Evolutionary conservation across 2,329 filamentous ascomycete species (phyloP).

Genomic region (Colletotrichum sp.): DNA sequence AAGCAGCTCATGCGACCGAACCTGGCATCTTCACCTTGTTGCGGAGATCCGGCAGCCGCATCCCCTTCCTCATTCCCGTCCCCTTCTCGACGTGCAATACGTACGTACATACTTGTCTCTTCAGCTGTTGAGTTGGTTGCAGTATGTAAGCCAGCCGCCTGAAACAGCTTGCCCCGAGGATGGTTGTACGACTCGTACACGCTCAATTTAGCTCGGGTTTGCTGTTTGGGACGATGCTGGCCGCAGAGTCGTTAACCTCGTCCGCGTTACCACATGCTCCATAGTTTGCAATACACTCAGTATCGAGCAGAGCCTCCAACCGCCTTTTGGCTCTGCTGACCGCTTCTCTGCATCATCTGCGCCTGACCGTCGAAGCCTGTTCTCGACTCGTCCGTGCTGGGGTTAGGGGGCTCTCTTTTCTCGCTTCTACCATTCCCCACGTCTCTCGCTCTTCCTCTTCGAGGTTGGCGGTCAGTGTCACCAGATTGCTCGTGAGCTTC

Average conservation of each 20-base stretch:
- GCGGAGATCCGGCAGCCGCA: not conserved
- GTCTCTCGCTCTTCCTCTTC: not conserved
- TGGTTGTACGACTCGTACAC: conserved; percentile 5
- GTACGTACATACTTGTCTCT: not conserved
- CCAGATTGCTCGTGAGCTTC: conserved; percentile 4
- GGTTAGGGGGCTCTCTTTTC: not conserved
- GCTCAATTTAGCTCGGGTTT: conserved; percentile 3
- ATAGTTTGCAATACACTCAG: not conserved
- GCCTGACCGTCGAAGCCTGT: not conserved
- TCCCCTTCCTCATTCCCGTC: not conserved
- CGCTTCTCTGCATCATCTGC: conserved; percentile 3
- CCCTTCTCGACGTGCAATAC: not conserved
- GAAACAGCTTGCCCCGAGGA: conserved; percentile 9
- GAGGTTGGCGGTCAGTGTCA: not conserved
- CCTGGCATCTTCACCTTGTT: not conserved
- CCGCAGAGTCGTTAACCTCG: not conserved
- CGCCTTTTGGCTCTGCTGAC: not conserved
- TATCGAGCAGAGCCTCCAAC: not conserved
- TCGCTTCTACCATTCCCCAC: not conserved
- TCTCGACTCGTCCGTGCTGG: not conserved
- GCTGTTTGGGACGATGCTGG: conserved; percentile 7
- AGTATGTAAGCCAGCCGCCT: not conserved
- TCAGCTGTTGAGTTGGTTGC: not conserved
- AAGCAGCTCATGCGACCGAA: not conserved
- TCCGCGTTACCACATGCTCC: not conserved